These are phyloP conservation scores for Saturnispora mendoncae DNA, from an alignment of 805 yeast species.

Conservation along the genomic window DNA sequence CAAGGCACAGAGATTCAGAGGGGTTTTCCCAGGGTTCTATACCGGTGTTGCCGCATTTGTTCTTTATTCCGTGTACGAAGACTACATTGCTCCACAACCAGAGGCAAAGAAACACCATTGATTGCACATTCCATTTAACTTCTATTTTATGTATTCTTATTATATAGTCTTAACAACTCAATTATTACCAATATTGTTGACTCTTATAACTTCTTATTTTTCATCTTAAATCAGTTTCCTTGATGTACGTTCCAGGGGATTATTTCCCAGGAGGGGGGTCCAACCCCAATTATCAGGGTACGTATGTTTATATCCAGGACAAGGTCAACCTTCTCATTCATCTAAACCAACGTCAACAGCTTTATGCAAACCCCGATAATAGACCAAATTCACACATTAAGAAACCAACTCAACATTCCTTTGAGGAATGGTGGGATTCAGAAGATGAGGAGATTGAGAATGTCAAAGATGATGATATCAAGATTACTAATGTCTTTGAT, in stretches of 20 bases:
- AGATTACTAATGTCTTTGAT: neutral
- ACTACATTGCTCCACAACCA: constrained; percentile 31
- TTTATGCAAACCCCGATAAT: constrained; percentile 3
- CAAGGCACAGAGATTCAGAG: constrained; percentile 56
- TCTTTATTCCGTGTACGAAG: constrained; percentile 54
- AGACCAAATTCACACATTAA: constrained; percentile 1
- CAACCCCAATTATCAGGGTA: neutral
- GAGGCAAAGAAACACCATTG: constrained; percentile 8
- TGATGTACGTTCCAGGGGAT: constrained; percentile 9
- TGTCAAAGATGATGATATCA: neutral
- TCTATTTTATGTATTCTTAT: neutral
- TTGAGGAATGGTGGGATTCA: constrained; percentile 10
- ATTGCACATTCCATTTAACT: neutral
- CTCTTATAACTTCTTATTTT: too few species aligned
- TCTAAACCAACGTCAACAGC: constrained; percentile 5
- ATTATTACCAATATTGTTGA: too few species aligned
- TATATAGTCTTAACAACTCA: too few species aligned
- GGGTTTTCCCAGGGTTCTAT: constrained; percentile 74
- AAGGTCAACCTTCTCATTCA: neutral
- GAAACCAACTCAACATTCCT: constrained; percentile 3
- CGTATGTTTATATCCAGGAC: constrained; percentile 1
- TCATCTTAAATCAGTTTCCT: too few species aligned
- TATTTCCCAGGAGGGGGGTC: constrained; percentile 2
- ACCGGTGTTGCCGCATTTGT: constrained; percentile 70
- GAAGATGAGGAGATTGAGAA: constrained; percentile 6